These are phyloP conservation scores for Aphanomyces invadans DNA, from an alignment of 352 stramenopile genomes.

Conservation along the genomic window DNA sequence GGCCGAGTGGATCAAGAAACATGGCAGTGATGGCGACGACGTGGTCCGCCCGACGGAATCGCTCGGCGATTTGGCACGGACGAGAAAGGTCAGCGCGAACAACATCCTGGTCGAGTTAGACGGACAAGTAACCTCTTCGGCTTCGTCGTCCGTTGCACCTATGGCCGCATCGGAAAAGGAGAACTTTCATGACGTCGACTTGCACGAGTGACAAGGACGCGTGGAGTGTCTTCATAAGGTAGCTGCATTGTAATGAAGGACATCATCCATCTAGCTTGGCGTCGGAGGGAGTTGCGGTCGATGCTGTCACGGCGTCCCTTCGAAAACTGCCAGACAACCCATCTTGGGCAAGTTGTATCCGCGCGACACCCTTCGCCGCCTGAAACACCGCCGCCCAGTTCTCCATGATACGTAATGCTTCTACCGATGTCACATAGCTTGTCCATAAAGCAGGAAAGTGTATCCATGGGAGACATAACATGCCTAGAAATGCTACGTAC, in stretches of 20 bases:
- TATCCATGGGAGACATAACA: neutral
- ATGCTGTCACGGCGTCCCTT: neutral
- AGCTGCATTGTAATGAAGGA: too few species aligned
- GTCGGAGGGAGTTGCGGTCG: neutral
- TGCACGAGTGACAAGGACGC: neutral
- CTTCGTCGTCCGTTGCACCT: constrained; percentile 2
- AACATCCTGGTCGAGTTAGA: constrained; percentile 7
- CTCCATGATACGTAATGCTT: constrained; percentile 23
- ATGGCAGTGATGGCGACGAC: constrained; percentile 31
- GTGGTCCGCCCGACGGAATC: neutral
- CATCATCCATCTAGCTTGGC: neutral
- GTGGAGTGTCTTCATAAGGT: neutral
- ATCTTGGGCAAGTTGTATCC: neutral
- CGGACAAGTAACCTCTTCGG: too few species aligned
- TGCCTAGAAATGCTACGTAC: neutral
- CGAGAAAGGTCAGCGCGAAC: neutral
- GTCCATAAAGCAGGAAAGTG: neutral
- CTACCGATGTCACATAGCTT: too few species aligned
- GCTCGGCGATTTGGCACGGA: neutral
- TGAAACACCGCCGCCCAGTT: constrained; percentile 21
- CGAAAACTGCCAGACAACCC: constrained; percentile 5
- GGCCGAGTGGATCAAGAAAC: constrained; percentile 36
- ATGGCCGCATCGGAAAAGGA: neutral
- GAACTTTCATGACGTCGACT: neutral
- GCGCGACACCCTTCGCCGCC: constrained; percentile 11